A percentile compares a stretch with the other conserved stretches of the same genome.
Conservation (phyloP, 2,329 filamentous ascomycete genomes). For the Plectosphaerella cucumerina region DNA sequence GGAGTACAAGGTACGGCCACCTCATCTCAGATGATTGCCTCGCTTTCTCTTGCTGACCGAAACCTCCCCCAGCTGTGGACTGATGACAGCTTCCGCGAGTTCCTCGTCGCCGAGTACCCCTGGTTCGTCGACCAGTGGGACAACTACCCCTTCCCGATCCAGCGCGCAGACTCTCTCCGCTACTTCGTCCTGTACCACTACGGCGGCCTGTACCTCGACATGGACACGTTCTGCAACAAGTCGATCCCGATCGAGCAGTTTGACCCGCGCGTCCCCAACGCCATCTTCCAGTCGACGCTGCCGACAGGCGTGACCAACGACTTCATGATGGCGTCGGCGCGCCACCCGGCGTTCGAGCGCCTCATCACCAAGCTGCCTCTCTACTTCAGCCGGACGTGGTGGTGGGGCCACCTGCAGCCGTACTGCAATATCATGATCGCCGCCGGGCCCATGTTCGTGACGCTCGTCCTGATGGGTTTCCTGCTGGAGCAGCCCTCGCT, state of each 20-base stretch:
- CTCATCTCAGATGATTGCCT: too few species aligned
- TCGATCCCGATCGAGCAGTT: slow-evolving; percentile 22
- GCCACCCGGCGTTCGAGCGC: slow-evolving; percentile 70
- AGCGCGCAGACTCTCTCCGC: slow-evolving; percentile 69
- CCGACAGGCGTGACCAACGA: slow-evolving; percentile 81
- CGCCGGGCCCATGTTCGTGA: slow-evolving; percentile 72
- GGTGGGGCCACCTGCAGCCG: slow-evolving; percentile 57
- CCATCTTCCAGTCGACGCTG: slow-evolving; percentile 44
- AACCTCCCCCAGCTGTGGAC: slow-evolving; percentile 56
- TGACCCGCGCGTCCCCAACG: slow-evolving; percentile 14
- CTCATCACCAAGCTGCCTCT: slow-evolving; percentile 62
- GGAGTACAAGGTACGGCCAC: slow-evolving; percentile 17
- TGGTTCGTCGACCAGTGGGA: slow-evolving; percentile 70
- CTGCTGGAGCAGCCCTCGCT: slow-evolving; percentile 42
- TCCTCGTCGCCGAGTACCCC: slow-evolving; percentile 65
- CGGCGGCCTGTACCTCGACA: slow-evolving; percentile 65
- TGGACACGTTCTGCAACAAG: slow-evolving; percentile 26
- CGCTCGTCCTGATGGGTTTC: slow-evolving; percentile 72
- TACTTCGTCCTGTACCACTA: slow-evolving; percentile 72
- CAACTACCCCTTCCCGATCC: slow-evolving; percentile 65
- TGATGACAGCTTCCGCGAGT: slow-evolving; percentile 60
- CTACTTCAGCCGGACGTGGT: slow-evolving; percentile 54
- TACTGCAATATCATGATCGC: slow-evolving; percentile 80
- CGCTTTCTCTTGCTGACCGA: too few species aligned
- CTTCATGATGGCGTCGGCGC: slow-evolving; percentile 68